A percentile compares a stretch with the other conserved stretches of the same genome.
Conservation (phyloP, 2,329 filamentous ascomycete genomes). For the Exophiala sp. region DNA sequence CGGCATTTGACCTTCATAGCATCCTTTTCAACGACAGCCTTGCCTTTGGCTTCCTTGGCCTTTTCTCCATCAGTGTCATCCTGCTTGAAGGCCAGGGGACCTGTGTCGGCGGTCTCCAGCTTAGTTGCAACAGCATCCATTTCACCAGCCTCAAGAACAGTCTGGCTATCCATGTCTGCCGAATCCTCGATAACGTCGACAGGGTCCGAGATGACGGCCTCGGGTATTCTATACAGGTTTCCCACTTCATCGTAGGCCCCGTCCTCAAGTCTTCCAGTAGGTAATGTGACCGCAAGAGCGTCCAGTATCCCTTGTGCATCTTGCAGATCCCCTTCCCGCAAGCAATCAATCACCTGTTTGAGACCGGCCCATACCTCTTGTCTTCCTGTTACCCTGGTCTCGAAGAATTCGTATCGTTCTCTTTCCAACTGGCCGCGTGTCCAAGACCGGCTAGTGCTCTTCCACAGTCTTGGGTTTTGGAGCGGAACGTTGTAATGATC, state of each 20-base stretch:
- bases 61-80: conserved; percentile 33
- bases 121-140: conserved; percentile 21
- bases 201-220: conserved; percentile 64
- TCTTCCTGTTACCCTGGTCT: conserved; percentile 74
- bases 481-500: conserved; percentile 67
- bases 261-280: conserved; percentile 64
- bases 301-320: conserved; percentile 76
- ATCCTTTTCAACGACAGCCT: conserved; percentile 50
- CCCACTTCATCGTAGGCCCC: conserved; percentile 67
- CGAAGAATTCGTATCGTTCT: conserved; percentile 80
- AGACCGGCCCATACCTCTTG: conserved; percentile 76
- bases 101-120: conserved; percentile 30
- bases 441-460: conserved; percentile 59
- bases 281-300: conserved; percentile 69
- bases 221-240: conserved; percentile 62
- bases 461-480: conserved; percentile 57
- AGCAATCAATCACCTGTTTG: conserved; percentile 58
- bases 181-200: conserved; percentile 45
- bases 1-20: conserved; percentile 55
- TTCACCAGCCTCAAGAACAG: conserved; percentile 34
- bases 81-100: conserved; percentile 23
- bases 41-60: conserved; percentile 54
- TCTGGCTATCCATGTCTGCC: conserved; percentile 35
- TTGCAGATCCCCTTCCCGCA: conserved; percentile 57
- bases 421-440: conserved; percentile 61